A percentile compares a stretch with the other conserved stretches of the same genome.
These are phyloP conservation scores for Cytospora piceae DNA, from an alignment of 2,329 filamentous ascomycete genomes.

Conservation along the genomic window DNA sequence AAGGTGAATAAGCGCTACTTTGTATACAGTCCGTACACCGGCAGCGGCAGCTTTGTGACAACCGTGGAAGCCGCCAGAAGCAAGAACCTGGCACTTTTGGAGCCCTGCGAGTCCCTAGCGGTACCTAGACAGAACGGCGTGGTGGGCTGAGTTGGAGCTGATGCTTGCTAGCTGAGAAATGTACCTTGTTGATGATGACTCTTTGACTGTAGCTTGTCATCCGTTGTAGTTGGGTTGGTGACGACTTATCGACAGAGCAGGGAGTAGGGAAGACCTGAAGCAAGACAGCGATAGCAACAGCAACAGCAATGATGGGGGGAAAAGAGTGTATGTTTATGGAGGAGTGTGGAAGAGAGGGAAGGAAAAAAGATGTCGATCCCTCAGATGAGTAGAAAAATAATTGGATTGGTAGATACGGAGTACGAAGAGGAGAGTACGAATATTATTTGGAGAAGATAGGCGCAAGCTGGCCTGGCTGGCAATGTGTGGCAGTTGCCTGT, in stretches of 20 bases:
- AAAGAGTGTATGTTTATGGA: conserved; percentile 17
- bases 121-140: conserved; percentile 9
- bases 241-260: conserved; percentile 29
- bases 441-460: conserved; percentile 8
- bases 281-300: conserved; percentile 28
- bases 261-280: conserved; percentile 29
- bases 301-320: conserved; percentile 16
- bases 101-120: background rate
- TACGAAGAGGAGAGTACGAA: conserved; percentile 7
- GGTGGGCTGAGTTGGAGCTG: conserved; percentile 24
- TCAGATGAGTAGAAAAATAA: conserved; percentile 17
- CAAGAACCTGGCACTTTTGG: conserved; percentile 15
- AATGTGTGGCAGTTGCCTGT: conserved; percentile 4
- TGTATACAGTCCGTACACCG: conserved; percentile 17
- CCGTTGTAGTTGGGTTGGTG: conserved; percentile 16
- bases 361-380: conserved; percentile 29
- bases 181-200: conserved; percentile 18
- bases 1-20: conserved; percentile 20
- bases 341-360: conserved; percentile 18
- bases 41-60: conserved; percentile 11
- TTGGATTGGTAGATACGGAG: conserved; percentile 22
- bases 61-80: conserved; percentile 3
- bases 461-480: conserved; percentile 11
- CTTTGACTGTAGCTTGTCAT: conserved; percentile 6
- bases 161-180: conserved; percentile 16